Evolutionary conservation across 2,329 filamentous ascomycete species (phyloP).

Genomic region (Conoideocrella luteorostrata): DNA sequence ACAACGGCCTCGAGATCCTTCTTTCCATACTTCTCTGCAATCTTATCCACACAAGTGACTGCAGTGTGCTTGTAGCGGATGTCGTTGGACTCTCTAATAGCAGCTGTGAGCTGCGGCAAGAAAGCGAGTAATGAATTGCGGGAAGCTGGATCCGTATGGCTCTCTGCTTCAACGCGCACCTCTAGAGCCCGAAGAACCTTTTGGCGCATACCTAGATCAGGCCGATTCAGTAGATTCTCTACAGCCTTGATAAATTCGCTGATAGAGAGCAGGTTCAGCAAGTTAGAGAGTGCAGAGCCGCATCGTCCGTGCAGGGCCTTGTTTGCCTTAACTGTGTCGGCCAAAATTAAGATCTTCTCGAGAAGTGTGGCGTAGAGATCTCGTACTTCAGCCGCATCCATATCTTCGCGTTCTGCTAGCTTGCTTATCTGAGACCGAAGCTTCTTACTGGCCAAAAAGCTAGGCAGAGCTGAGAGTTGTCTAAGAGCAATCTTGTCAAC

Average conservation of each 20-base stretch:
- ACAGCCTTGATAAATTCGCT: constrained; percentile 85
- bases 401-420: constrained; percentile 55
- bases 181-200: constrained; percentile 79
- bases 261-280: constrained; percentile 81
- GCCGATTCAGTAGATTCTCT: constrained; percentile 70
- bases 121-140: constrained; percentile 70
- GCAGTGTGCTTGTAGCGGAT: constrained; percentile 76
- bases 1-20: constrained; percentile 75
- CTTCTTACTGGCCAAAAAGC: constrained; percentile 51
- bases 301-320: constrained; percentile 51
- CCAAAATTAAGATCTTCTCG: constrained; percentile 58
- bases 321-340: constrained; percentile 54
- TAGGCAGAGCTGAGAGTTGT: constrained; percentile 51
- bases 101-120: constrained; percentile 68
- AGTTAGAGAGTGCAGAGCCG: constrained; percentile 66
- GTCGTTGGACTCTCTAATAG: constrained; percentile 67
- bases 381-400: constrained; percentile 59
- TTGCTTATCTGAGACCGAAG: constrained; percentile 49
- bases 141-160: constrained; percentile 60
- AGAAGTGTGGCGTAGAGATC: constrained; percentile 63
- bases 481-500: constrained; percentile 44
- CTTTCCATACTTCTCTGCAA: constrained; percentile 91
- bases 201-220: constrained; percentile 67
- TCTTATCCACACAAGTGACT: constrained; percentile 84
- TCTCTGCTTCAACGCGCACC: constrained; percentile 67